Conservation (phyloP, 495 filamentous ascomycete species). For the Penicillium parvum region DNA sequence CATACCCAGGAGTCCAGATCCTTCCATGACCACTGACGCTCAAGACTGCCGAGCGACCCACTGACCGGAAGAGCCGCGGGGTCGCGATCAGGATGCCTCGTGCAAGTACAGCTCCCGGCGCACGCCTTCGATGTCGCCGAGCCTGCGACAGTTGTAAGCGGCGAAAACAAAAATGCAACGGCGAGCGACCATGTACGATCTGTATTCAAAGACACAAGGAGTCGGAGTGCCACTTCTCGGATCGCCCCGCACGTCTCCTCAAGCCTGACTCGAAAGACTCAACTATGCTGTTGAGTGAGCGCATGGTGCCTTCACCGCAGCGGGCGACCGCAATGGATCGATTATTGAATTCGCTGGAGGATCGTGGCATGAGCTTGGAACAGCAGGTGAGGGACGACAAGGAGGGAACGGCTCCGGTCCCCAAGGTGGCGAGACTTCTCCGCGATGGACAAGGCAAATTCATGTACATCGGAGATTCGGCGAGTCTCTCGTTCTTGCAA, state of each 20-base stretch:
- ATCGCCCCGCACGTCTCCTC: constrained; percentile 38
- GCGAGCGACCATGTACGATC: constrained; percentile 63
- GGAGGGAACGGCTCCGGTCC: constrained; percentile 38
- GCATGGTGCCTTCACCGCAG: constrained; percentile 29
- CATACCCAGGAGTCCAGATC: background rate
- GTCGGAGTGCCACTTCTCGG: constrained; percentile 42
- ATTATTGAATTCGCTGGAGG: constrained; percentile 37
- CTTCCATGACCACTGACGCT: constrained; percentile 5
- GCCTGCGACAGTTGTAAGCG: constrained; percentile 77
- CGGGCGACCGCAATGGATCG: constrained; percentile 40
- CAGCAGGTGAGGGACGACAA: constrained; percentile 33
- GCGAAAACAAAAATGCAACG: constrained; percentile 78
- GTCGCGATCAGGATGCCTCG: constrained; percentile 31
- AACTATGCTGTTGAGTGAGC: constrained; percentile 41
- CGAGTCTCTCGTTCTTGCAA: constrained; percentile 66
- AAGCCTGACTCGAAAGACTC: constrained; percentile 32
- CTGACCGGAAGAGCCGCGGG: constrained; percentile 8
- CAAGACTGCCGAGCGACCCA: background rate
- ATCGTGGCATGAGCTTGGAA: constrained; percentile 32
- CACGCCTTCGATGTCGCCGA: constrained; percentile 37
- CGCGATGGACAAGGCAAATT: constrained; percentile 52
- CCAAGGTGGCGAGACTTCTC: constrained; percentile 48
- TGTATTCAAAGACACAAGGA: constrained; percentile 56
- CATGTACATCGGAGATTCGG: constrained; percentile 70
- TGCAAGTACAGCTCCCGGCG: constrained; percentile 31